Evolutionary conservation across 306 rosid genomes (phyloP).

Genomic region (Cucurbita moschata): DNA sequence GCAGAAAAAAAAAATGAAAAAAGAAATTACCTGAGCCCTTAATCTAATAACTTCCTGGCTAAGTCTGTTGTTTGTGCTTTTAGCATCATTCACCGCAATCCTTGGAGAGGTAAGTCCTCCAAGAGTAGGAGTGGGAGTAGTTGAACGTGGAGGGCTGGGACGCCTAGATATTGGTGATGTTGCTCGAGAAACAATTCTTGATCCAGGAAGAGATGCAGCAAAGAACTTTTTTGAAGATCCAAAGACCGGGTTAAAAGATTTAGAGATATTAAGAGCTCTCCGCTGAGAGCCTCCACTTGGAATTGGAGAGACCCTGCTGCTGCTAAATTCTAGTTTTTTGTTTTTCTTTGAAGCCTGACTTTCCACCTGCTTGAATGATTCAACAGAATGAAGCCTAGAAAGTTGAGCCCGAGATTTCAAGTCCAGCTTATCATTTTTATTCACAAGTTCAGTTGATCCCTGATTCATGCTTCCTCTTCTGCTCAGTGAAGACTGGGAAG

Average conservation of each 20-base stretch:
- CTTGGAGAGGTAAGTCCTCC: slow-evolving; percentile 97
- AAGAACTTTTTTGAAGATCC: slow-evolving; percentile 97
- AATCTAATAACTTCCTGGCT: slow-evolving; percentile 87
- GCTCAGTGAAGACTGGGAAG: slow-evolving; percentile 72
- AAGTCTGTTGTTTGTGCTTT: slow-evolving; percentile 76
- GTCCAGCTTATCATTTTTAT: slow-evolving; percentile 74
- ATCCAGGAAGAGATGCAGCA: slow-evolving; percentile 99
- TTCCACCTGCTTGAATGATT: slow-evolving; percentile 82
- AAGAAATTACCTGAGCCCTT: slow-evolving; percentile 65
- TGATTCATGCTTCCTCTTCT: slow-evolving; percentile 85
- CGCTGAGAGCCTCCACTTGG: slow-evolving; percentile 92
- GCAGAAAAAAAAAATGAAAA: not conserved
- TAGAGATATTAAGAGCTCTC: slow-evolving; percentile 78
- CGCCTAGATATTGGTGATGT: slow-evolving; percentile 97
- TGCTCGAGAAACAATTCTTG: slow-evolving; percentile 97
- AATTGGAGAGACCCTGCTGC: slow-evolving; percentile 90
- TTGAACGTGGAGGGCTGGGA: slow-evolving; percentile 97
- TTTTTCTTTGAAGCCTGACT: slow-evolving; percentile 79
- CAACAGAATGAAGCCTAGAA: slow-evolving; percentile 60
- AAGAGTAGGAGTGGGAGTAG: slow-evolving; percentile 95
- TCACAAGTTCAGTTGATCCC: slow-evolving; percentile 52
- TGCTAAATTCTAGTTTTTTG: slow-evolving; percentile 88
- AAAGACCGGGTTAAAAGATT: slow-evolving; percentile 91
- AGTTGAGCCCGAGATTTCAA: slow-evolving; percentile 62
- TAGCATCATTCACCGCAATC: slow-evolving; percentile 72